Percentiles rank a stretch among this genome's conserved stretches.
phyloP scores from a whole-genome alignment of 2,329 filamentous ascomycete genomes.

The Mycosphaerelloides madeirae region DNA sequence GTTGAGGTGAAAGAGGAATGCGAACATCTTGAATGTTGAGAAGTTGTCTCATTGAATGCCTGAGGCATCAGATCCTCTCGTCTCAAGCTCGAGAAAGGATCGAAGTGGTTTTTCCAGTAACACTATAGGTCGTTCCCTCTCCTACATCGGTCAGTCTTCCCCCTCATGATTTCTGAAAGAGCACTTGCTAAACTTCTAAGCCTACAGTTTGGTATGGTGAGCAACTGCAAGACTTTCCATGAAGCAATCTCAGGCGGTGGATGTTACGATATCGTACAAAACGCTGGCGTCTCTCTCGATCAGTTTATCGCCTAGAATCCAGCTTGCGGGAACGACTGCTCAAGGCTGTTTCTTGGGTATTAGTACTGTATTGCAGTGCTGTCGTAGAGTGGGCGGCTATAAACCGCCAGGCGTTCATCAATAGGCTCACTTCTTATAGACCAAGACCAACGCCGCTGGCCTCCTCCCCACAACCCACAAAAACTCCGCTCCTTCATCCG shows the following conservation, averaged over 20 bases:
- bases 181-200: neutral
- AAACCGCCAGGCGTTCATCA: no score
- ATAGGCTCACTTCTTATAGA: no score
- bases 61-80: no score
- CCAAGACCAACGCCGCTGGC: no score
- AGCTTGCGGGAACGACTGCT: neutral
- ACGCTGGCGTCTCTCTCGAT: neutral
- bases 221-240: constrained; percentile 3
- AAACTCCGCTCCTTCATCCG: constrained; percentile 25
- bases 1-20: no score
- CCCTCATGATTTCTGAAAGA: no score
- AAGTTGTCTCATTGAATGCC: no score
- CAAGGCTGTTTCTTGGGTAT: neutral
- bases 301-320: constrained; percentile 1
- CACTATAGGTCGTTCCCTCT: no score
- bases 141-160: neutral
- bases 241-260: constrained; percentile 1
- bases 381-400: no score
- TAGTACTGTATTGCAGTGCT: constrained; percentile 4
- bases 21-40: no score
- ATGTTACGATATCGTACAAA: constrained; percentile 6
- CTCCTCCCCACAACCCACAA: constrained; percentile 22
- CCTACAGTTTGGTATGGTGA: constrained; percentile 1
- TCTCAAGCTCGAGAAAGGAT: no score
- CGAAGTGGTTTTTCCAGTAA: no score